A percentile compares a stretch with the other conserved stretches of the same genome.
phyloP scores from a whole-genome alignment of 1,284 basidiomycete species.

The Anthracocystis panici-leucophaei region DNA sequence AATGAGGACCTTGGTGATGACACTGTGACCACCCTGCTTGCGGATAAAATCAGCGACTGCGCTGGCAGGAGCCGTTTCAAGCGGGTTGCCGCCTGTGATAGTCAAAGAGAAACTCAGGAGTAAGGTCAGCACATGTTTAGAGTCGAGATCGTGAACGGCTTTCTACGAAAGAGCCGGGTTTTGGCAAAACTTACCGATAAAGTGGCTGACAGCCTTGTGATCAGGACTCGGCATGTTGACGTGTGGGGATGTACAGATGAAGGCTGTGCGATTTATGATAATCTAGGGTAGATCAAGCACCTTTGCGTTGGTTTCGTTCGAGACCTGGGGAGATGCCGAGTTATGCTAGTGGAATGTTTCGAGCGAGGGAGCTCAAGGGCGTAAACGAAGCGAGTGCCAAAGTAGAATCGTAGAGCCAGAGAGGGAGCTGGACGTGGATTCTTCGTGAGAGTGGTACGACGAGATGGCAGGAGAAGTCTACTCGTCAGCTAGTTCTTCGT shows the following conservation, averaged over 20 bases:
- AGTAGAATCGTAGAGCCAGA: slow-evolving; percentile 12
- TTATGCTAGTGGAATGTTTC: background rate
- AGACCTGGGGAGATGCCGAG: background rate
- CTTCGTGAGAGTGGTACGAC: background rate
- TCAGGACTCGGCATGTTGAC: slow-evolving; percentile 56
- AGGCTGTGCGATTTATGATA: background rate
- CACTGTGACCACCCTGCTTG: slow-evolving; percentile 91
- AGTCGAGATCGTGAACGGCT: background rate
- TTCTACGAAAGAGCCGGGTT: no score
- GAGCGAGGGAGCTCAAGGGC: slow-evolving; percentile 29
- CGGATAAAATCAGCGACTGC: slow-evolving; percentile 92
- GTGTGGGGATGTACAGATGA: no score
- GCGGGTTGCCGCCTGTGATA: slow-evolving; percentile 84
- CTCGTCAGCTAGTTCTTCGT: slow-evolving; percentile 4
- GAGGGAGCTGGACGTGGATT: slow-evolving; percentile 26
- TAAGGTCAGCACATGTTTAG: slow-evolving; percentile 6
- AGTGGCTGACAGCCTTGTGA: slow-evolving; percentile 63
- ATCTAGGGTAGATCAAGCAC: slow-evolving; percentile 1
- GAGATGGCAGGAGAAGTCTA: background rate
- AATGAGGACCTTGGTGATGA: slow-evolving; percentile 89
- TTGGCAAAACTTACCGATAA: slow-evolving; percentile 56
- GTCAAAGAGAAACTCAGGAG: background rate
- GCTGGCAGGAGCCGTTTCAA: slow-evolving; percentile 84
- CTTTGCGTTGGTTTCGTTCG: background rate
- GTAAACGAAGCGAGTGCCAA: background rate